Percentiles rank a stretch among this genome's conserved stretches.
Conservation (phyloP, 1,284 basidiomycete species). For the Leccinum fuscescens region DNA sequence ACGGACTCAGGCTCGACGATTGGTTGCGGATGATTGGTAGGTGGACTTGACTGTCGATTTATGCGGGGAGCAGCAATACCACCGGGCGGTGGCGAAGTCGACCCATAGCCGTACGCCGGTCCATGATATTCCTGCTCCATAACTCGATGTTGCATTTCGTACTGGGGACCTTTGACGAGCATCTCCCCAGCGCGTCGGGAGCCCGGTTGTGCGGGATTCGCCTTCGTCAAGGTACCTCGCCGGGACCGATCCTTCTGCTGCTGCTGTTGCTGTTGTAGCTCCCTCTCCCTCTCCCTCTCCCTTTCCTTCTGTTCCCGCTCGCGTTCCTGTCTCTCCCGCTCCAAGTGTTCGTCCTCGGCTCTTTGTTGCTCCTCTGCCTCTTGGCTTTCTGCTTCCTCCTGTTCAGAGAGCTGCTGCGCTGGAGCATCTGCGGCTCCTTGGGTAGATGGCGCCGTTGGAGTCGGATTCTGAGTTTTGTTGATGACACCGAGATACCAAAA, state of each 20-base stretch:
- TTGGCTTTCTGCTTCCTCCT: conserved; percentile 38
- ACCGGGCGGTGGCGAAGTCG: conserved; percentile 24
- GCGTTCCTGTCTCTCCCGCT: conserved; percentile 45
- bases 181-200: conserved; percentile 76
- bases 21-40: conserved; percentile 25
- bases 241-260: conserved; percentile 58
- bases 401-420: conserved; percentile 24
- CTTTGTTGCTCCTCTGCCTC: conserved; percentile 45
- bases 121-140: conserved; percentile 81
- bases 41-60: conserved; percentile 31
- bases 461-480: conserved; percentile 72
- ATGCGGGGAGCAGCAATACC: conserved; percentile 30
- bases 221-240: conserved; percentile 56
- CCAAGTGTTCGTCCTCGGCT: conserved; percentile 44
- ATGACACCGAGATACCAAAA: conserved; percentile 99
- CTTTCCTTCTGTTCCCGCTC: conserved; percentile 45
- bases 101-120: conserved; percentile 36
- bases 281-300: conserved; percentile 41
- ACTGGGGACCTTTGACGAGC: conserved; percentile 84
- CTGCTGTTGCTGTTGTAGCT: conserved; percentile 39
- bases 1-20: conserved; percentile 25
- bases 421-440: conserved; percentile 18
- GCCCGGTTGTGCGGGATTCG: conserved; percentile 39
- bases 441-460: conserved; percentile 33
- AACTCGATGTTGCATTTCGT: conserved; percentile 89